Evolutionary conservation across 495 filamentous ascomycete species (phyloP).

Genomic region (Aspergillus asperescens): DNA sequence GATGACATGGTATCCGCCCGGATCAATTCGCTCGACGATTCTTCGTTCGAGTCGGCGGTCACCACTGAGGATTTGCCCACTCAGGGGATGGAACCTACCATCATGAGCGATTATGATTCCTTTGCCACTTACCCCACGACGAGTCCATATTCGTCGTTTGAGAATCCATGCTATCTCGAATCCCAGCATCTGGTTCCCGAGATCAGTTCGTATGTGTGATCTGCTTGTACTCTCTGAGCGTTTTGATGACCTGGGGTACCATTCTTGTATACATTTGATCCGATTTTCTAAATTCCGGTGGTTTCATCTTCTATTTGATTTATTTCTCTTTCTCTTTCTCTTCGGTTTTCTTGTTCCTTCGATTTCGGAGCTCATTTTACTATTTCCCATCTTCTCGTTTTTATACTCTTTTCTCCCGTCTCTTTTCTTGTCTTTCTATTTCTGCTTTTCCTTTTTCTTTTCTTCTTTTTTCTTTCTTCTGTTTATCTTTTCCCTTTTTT

Average conservation of each 20-base stretch:
- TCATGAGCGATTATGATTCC: constrained; percentile 30
- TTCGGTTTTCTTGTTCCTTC: constrained; percentile 11
- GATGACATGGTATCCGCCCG: constrained; percentile 20
- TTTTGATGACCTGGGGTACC: neutral
- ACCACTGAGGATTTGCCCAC: constrained; percentile 13
- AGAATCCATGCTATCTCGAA: constrained; percentile 34
- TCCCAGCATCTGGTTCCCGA: constrained; percentile 31
- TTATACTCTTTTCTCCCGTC: neutral
- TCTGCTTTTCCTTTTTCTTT: neutral
- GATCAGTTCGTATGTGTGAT: constrained; percentile 35
- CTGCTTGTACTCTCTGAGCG: neutral
- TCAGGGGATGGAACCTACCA: constrained; percentile 25
- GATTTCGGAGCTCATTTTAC: neutral
- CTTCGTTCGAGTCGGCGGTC: constrained; percentile 10
- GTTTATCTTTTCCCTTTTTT: neutral
- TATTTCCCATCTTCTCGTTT: constrained; percentile 2
- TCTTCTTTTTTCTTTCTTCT: constrained; percentile 7
- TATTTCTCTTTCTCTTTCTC: constrained; percentile 9
- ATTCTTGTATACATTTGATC: neutral
- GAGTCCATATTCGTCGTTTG: constrained; percentile 26
- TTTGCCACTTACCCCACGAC: constrained; percentile 23
- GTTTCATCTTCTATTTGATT: neutral
- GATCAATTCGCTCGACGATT: constrained; percentile 13
- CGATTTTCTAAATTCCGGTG: neutral
- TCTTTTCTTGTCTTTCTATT: no score